A percentile compares a stretch with the other conserved stretches of the same genome.
These are phyloP conservation scores for Ophiocordyceps camponoti-saundersi DNA, from an alignment of 2,329 filamentous ascomycete species.

Conservation along the genomic window DNA sequence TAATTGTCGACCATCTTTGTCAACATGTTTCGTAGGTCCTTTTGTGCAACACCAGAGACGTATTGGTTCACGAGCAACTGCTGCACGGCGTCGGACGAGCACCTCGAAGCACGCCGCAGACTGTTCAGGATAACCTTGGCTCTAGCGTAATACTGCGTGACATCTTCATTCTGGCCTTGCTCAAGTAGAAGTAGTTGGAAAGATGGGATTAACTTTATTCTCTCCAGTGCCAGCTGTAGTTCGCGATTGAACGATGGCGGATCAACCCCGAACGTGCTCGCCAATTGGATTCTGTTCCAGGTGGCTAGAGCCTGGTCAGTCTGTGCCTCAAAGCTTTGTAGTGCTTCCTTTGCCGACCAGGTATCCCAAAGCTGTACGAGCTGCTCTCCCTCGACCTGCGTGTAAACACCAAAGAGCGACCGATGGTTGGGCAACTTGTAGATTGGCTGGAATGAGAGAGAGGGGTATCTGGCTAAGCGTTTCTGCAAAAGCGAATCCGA, in stretches of 20 bases:
- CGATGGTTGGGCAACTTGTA: conserved; percentile 16
- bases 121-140: conserved; percentile 13
- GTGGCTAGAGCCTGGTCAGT: conserved; percentile 18
- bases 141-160: conserved; percentile 30
- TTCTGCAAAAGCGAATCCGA: conserved; percentile 24
- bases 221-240: conserved; percentile 28
- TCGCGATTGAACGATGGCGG: conserved; percentile 34
- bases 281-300: conserved; percentile 29
- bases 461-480: conserved; percentile 28
- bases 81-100: conserved; percentile 1
- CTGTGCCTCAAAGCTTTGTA: conserved; percentile 8
- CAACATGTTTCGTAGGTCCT: conserved; percentile 22
- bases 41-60: conserved; percentile 31
- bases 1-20: conserved; percentile 11
- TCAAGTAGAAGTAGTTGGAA: conserved; percentile 35
- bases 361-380: conserved; percentile 23
- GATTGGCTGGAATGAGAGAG: conserved; percentile 21
- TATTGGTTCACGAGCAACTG: conserved; percentile 24
- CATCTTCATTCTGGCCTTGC: conserved; percentile 35
- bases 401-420: conserved; percentile 34
- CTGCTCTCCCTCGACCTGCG: conserved; percentile 38
- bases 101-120: conserved; percentile 19
- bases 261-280: conserved; percentile 23
- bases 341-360: conserved; percentile 7
- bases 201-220: conserved; percentile 32